phyloP scores from a whole-genome alignment of 495 filamentous ascomycete species.

The Copromyces sp. region DNA sequence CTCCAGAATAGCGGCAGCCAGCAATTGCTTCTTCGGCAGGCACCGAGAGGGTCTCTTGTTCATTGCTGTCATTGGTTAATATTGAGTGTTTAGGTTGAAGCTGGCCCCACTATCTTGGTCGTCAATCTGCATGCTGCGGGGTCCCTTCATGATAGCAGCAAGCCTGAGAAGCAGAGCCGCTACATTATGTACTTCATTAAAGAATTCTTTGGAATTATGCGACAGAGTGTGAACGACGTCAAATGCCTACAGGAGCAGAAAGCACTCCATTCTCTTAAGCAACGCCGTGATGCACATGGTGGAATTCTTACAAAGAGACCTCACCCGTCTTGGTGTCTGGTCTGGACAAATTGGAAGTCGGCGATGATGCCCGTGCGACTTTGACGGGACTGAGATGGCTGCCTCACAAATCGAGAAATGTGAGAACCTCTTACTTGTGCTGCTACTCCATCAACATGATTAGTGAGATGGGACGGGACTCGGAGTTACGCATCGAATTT shows the following conservation, averaged over 20 bases:
- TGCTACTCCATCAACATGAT: background rate
- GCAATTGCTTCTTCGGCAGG: background rate
- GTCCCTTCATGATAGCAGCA: background rate
- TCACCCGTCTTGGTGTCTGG: background rate
- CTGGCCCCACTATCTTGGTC: background rate
- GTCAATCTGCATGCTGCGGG: background rate
- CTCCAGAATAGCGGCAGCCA: background rate
- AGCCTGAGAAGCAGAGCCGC: background rate
- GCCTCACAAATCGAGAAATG: background rate
- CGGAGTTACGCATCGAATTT: background rate
- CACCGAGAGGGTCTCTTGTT: background rate
- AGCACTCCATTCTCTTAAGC: background rate
- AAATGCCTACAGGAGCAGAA: background rate
- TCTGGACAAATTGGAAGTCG: background rate
- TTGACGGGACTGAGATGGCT: background rate
- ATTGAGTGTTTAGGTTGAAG: background rate
- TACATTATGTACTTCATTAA: background rate
- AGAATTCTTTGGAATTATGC: background rate
- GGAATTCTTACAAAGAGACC: background rate
- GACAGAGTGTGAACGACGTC: background rate
- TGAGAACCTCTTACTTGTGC: background rate
- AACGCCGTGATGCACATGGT: background rate
- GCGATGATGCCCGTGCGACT: background rate
- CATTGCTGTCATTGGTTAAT: background rate
- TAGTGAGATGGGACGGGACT: background rate